A percentile compares a stretch with the other conserved stretches of the same genome.
Evolutionary conservation across 164 flowering plant species (phyloP).

Genomic region (Chloranthus sessilifolius): DNA sequence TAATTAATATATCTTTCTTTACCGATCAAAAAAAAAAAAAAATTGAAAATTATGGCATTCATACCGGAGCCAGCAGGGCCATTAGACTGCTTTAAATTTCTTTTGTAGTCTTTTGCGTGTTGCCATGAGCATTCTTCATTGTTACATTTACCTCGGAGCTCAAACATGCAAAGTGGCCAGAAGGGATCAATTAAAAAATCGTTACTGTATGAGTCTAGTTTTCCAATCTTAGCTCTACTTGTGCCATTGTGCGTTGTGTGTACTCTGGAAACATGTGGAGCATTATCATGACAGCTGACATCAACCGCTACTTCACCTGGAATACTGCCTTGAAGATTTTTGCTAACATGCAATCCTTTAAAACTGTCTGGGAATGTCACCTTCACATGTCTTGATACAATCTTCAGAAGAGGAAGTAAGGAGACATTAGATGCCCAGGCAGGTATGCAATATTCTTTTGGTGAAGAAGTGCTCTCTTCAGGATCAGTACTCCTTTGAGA

Average conservation of each 20-base stretch:
- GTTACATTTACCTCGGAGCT: constrained; percentile 92
- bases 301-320: constrained; percentile 15
- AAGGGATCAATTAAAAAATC: constrained; percentile 49
- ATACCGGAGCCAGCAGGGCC: constrained; percentile 37
- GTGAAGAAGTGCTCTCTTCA: constrained; percentile 16
- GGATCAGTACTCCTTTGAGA: constrained; percentile 17
- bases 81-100: constrained; percentile 17
- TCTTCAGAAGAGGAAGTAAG: constrained; percentile 30
- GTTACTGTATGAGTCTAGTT: constrained; percentile 36
- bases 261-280: constrained; percentile 6
- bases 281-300: constrained; percentile 10
- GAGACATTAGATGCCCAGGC: constrained; percentile 2
- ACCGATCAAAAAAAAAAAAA: too few relatives aligned
- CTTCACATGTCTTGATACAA: constrained; percentile 38
- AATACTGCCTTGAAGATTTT: constrained; percentile 3
- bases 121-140: constrained; percentile 82
- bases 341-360: constrained; percentile 3
- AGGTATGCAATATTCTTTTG: constrained; percentile 15
- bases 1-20: too few relatives aligned
- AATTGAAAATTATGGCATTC: background rate
- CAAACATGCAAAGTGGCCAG: constrained; percentile 94
- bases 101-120: constrained; percentile 45
- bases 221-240: constrained; percentile 15
- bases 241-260: constrained; percentile 9
- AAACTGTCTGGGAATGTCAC: constrained; percentile 8